phyloP scores from a whole-genome alignment of 495 filamentous ascomycete species.

The Hypoxylon lienhwacheense region DNA sequence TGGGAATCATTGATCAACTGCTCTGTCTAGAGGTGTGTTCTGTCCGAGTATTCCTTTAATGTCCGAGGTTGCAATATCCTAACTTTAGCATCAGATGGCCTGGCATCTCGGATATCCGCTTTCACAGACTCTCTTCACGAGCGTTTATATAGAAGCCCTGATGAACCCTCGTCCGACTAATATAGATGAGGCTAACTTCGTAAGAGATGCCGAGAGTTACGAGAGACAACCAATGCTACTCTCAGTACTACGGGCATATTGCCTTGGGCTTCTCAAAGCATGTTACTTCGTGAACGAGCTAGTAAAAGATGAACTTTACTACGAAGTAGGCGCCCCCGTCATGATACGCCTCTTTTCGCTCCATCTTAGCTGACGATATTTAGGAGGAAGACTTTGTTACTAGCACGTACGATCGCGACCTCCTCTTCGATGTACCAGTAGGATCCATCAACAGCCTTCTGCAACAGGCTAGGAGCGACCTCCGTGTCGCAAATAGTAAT shows the following conservation, averaged over 20 bases:
- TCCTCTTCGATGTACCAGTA: conserved; percentile 65
- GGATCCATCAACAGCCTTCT: conserved; percentile 62
- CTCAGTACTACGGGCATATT: conserved; percentile 79
- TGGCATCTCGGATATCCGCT: conserved; percentile 96
- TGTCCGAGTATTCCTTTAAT: conserved; percentile 25
- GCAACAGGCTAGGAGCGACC: conserved; percentile 57
- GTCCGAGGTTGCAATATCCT: conserved; percentile 18
- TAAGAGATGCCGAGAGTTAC: conserved; percentile 34
- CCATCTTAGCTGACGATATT: conserved; percentile 33
- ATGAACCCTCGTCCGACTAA: conserved; percentile 68
- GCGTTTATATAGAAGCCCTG: conserved; percentile 84
- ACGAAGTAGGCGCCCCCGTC: conserved; percentile 62
- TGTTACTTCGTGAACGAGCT: conserved; percentile 77
- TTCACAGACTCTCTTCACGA: conserved; percentile 94
- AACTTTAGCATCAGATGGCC: conserved; percentile 67
- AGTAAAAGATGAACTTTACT: conserved; percentile 78
- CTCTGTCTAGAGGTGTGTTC: conserved; percentile 78
- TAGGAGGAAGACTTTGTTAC: conserved; percentile 96
- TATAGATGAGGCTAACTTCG: conserved; percentile 72
- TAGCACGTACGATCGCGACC: conserved; percentile 78
- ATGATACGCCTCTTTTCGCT: background rate
- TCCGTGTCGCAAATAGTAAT: conserved; percentile 50
- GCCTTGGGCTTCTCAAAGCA: conserved; percentile 77
- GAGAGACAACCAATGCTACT: conserved; percentile 55
- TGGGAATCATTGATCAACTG: conserved; percentile 93